phyloP scores from a whole-genome alignment of 495 filamentous ascomycete genomes.

The Delitschia confertaspora region DNA sequence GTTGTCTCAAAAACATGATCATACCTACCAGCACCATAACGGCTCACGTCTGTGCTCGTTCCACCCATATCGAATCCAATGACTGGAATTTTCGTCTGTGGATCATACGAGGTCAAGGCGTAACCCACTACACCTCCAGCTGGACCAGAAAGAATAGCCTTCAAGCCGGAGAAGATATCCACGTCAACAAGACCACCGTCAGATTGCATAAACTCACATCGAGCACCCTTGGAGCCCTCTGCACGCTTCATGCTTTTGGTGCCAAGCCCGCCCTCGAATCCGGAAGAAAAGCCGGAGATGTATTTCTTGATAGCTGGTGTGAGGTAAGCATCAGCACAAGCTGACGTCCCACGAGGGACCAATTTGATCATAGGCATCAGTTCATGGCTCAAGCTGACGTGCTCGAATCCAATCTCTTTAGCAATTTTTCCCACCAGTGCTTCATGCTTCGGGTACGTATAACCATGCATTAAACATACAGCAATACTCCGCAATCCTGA shows the following conservation, averaged over 20 bases:
- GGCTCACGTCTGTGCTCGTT: slow-evolving; percentile 88
- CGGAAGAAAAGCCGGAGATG: slow-evolving; percentile 75
- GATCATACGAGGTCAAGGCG: slow-evolving; percentile 85
- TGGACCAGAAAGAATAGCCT: slow-evolving; percentile 70
- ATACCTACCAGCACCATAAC: slow-evolving; percentile 80
- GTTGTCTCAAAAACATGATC: slow-evolving; percentile 98
- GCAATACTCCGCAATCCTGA: slow-evolving; percentile 60
- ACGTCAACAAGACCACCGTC: slow-evolving; percentile 75
- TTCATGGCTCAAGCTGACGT: slow-evolving; percentile 65
- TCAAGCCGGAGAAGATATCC: slow-evolving; percentile 62
- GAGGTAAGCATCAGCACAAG: slow-evolving; percentile 91
- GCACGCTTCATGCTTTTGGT: slow-evolving; percentile 54
- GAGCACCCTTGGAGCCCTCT: slow-evolving; percentile 46
- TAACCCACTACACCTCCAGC: slow-evolving; percentile 80
- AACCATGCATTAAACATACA: slow-evolving; percentile 73
- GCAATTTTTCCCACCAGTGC: slow-evolving; percentile 58
- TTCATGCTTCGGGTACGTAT: slow-evolving; percentile 72
- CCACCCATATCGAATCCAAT: slow-evolving; percentile 98
- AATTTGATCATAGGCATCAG: slow-evolving; percentile 94
- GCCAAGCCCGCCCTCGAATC: slow-evolving; percentile 63
- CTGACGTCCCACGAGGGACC: slow-evolving; percentile 78
- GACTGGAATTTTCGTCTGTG: slow-evolving; percentile 74
- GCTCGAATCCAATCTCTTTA: slow-evolving; percentile 61
- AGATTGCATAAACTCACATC: slow-evolving; percentile 83
- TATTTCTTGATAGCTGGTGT: slow-evolving; percentile 95